These are phyloP conservation scores for Aspergillus fumigatus DNA, from an alignment of 2,329 filamentous ascomycete species.

Conservation along the genomic window DNA sequence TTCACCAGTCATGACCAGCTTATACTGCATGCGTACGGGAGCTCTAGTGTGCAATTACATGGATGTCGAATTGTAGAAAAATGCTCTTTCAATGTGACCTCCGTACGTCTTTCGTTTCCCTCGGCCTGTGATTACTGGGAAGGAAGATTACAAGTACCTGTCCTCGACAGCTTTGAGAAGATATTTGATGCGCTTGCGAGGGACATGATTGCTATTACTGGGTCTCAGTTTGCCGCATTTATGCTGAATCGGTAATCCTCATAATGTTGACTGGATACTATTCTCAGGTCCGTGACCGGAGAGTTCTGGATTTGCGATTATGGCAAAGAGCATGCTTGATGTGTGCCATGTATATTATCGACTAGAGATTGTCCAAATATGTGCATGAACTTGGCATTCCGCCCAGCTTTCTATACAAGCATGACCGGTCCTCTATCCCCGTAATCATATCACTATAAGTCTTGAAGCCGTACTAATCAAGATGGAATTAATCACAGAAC, in stretches of 20 bases:
- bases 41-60: neutral
- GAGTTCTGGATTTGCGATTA: conserved; percentile 3
- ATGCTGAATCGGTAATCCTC: neutral
- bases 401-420: neutral
- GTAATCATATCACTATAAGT: neutral
- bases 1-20: neutral
- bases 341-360: conserved; percentile 26
- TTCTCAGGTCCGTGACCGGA: neutral
- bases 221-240: neutral
- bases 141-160: neutral
- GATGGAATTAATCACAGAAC: conserved; percentile 19
- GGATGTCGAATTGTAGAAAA: neutral
- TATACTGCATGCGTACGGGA: neutral
- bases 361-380: conserved; percentile 11
- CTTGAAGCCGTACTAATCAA: neutral
- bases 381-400: neutral
- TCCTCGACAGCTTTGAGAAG: neutral
- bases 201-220: neutral
- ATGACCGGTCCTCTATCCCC: neutral
- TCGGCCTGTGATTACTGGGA: neutral
- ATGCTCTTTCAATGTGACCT: neutral
- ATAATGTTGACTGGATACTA: neutral
- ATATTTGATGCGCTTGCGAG: neutral
- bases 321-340: conserved; percentile 10
- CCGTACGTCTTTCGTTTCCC: neutral